phyloP scores from a whole-genome alignment of 208 protist genomes.

The Crithidia brevicula region DNA sequence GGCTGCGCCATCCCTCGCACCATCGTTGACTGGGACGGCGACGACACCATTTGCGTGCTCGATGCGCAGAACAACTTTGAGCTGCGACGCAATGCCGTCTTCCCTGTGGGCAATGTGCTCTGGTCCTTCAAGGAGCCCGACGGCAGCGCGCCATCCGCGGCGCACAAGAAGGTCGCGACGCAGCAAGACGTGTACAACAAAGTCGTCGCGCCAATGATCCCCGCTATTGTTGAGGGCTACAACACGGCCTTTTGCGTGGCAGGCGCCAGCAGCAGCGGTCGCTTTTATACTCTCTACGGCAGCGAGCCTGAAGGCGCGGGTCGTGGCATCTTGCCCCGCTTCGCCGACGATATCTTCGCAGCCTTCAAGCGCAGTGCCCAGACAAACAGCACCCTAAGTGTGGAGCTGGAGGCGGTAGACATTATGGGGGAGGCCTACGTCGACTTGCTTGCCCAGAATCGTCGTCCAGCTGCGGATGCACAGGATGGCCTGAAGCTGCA shows the following conservation, averaged over 20 bases:
- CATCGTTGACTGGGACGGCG: slow-evolving; percentile 62
- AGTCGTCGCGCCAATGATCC: slow-evolving; percentile 61
- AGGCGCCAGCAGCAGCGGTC: slow-evolving; percentile 62
- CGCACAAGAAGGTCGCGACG: slow-evolving; percentile 27
- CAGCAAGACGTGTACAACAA: slow-evolving; percentile 80
- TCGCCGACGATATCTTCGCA: slow-evolving; percentile 74
- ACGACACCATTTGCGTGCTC: slow-evolving; percentile 58
- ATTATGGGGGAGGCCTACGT: slow-evolving; percentile 73
- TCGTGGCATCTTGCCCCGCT: slow-evolving; percentile 78
- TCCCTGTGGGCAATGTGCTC: slow-evolving; percentile 59
- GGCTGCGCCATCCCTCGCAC: slow-evolving; percentile 72
- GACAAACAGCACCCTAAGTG: slow-evolving; percentile 57
- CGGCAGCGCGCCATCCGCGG: slow-evolving; percentile 28
- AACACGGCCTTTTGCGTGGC: slow-evolving; percentile 78
- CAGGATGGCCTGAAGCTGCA: slow-evolving; percentile 57
- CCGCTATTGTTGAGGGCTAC: slow-evolving; percentile 75
- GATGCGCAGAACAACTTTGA: slow-evolving; percentile 73
- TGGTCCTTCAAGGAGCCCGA: slow-evolving; percentile 72
- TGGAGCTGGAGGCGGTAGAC: slow-evolving; percentile 78
- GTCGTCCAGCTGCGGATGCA: slow-evolving; percentile 1
- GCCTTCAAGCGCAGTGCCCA: slow-evolving; percentile 64
- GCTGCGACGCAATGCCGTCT: slow-evolving; percentile 69
- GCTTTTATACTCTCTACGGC: slow-evolving; percentile 82
- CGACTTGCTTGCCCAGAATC: slow-evolving; percentile 55
- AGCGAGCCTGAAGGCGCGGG: slow-evolving; percentile 44